Evolutionary conservation across 352 stramenopile genomes (phyloP), one percentile per base, ranked within the genome.

Genomic region (Pythium aphanidermatum): DNA sequence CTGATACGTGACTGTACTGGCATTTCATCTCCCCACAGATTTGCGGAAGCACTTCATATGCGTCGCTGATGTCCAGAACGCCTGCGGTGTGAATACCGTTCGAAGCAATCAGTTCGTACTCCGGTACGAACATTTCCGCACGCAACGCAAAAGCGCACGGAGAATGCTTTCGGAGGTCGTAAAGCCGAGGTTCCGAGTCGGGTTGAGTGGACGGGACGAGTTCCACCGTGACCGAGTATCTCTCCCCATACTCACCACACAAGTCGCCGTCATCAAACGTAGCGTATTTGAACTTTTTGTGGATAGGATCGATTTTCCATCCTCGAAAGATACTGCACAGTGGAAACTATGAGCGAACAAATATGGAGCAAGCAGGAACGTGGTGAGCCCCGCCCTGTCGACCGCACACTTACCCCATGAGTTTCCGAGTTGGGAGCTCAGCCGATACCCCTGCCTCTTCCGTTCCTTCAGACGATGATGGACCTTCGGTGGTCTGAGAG

Each of bases 281-380:
- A 52, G 84, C 81, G 20, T 86, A 65, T 46, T 92, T 92, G 70
- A 86, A 92, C 25, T 73, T 64, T 27, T 83, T 58, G 16, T 70
- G 75, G 41, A 89, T 83, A 12, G 79, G 79, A 56, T 92, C 79
- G 25, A 92, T 71, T 27, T 78, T 67, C 79, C 79, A 92, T 31
- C 79, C 79, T 11, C 68, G 71, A 44, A 80, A 92, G 40, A 92
- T 80, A 26, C 79, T 90, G 34, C 21, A 34, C 28, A 21, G 24
- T 13, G 8, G 12, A 5, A 33, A 16, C 38, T 13, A 2, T 6
- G 10, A 5, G 16, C 32, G 32, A 38, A n/a, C n/a, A n/a, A n/a
- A n/a, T n/a, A n/a, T n/a, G n/a, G n/a, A n/a, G n/a, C n/a, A n/a
- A n/a, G n/a, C n/a, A n/a, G n/a, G n/a, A n/a, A n/a, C n/a, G n/a